Evolutionary conservation across 1,284 basidiomycete genomes (phyloP).

Genomic region (Moniliophthora roreri): DNA sequence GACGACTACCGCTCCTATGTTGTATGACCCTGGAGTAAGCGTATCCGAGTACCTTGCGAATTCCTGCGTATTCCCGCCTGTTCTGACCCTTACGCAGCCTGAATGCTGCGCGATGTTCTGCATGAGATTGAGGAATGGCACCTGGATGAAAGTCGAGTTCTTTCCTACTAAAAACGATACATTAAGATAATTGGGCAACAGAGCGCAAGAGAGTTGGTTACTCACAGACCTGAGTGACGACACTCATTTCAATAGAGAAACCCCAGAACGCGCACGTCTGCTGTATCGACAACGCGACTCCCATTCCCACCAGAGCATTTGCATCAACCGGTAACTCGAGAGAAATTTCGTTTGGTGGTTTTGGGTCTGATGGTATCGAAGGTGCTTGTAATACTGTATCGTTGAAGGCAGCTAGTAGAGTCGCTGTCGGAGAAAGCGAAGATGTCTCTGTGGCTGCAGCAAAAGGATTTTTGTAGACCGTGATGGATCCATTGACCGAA

Average conservation of each 20-base stretch:
- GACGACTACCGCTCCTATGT: conserved; percentile 24
- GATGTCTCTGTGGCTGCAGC: not conserved
- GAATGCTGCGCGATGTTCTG: conserved; percentile 60
- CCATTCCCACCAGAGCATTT: not conserved
- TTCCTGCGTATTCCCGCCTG: conserved; percentile 72
- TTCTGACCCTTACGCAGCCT: conserved; percentile 59
- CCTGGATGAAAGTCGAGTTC: conserved; percentile 50
- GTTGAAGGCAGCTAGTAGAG: conserved; percentile 16
- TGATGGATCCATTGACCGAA: not conserved
- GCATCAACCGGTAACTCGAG: conserved; percentile 7
- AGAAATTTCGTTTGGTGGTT: conserved; percentile 5
- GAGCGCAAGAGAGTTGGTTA: conserved; percentile 20
- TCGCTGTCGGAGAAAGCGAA: not conserved
- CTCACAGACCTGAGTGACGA: conserved; percentile 45
- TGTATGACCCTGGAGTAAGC: conserved; percentile 27
- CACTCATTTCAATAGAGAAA: conserved; percentile 56
- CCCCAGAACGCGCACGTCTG: conserved; percentile 51
- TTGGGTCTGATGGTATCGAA: conserved; percentile 7
- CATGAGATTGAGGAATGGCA: conserved; percentile 77
- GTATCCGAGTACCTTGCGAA: conserved; percentile 40
- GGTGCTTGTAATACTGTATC: conserved; percentile 9
- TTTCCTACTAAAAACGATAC: conserved; percentile 43
- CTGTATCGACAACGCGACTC: conserved; percentile 32
- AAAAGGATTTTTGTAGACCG: not conserved
- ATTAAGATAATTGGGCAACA: conserved; percentile 18